Evolutionary conservation across 257 asterid genomes (phyloP).

Genomic region (Przewalskia tangutica): DNA sequence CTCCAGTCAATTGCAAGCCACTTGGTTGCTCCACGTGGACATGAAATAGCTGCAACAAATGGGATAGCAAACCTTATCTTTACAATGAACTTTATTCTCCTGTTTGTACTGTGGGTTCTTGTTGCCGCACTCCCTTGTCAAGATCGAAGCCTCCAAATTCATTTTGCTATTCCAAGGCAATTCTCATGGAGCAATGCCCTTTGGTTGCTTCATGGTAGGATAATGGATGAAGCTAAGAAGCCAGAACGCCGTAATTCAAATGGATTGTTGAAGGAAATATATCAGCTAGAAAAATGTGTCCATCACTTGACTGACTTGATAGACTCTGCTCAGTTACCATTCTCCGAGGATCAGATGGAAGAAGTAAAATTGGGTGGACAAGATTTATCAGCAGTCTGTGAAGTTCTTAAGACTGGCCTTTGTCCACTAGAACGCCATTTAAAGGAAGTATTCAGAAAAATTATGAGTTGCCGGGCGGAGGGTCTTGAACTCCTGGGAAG

Average conservation of each 20-base stretch:
- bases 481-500: constrained; percentile 61
- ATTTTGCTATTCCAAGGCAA: constrained; percentile 58
- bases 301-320: constrained; percentile 54
- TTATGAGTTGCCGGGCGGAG: constrained; percentile 62
- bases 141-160: constrained; percentile 58
- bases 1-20: constrained; percentile 60
- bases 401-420: constrained; percentile 38
- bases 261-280: constrained; percentile 66
- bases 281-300: constrained; percentile 49
- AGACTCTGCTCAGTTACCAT: constrained; percentile 59
- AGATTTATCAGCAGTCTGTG: constrained; percentile 43
- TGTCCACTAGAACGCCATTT: constrained; percentile 69
- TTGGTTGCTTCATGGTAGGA: constrained; percentile 46
- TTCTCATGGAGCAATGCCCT: constrained; percentile 61
- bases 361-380: constrained; percentile 37
- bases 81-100: constrained; percentile 62
- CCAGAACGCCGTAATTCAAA: constrained; percentile 44
- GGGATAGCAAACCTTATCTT: constrained; percentile 51
- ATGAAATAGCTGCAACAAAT: constrained; percentile 49
- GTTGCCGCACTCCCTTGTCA: constrained; percentile 92
- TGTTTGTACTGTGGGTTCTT: constrained; percentile 78
- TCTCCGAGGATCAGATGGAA: constrained; percentile 47
- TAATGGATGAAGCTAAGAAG: constrained; percentile 64
- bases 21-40: constrained; percentile 61
- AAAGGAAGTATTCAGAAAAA: constrained; percentile 58